Evolutionary conservation across 2,329 filamentous ascomycete species (phyloP).

Genomic region (Aurifilum marmelostoma): DNA sequence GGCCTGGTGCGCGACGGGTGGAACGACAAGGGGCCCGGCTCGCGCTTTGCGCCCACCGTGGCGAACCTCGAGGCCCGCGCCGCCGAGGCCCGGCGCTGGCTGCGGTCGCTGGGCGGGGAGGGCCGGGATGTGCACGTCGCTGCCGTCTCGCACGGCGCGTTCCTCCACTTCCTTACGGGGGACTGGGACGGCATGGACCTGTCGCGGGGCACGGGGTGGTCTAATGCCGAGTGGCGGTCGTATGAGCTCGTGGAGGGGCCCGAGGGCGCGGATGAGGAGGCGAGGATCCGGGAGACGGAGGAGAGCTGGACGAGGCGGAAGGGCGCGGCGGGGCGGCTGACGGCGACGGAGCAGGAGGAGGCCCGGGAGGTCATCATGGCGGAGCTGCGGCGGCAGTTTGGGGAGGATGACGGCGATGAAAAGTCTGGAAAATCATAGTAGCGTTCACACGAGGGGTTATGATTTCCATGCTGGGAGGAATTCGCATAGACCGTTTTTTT

Average conservation of each 20-base stretch:
- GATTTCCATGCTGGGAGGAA: background rate
- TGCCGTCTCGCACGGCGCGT: constrained; percentile 80
- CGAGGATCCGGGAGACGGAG: constrained; percentile 51
- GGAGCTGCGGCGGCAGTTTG: constrained; percentile 38
- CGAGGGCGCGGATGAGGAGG: constrained; percentile 52
- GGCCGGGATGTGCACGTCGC: constrained; percentile 60
- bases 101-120: constrained; percentile 52
- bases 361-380: constrained; percentile 44
- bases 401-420: background rate
- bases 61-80: constrained; percentile 64
- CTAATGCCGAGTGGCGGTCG: constrained; percentile 72
- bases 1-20: constrained; percentile 65
- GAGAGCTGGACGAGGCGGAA: constrained; percentile 51
- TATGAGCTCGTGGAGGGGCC: constrained; percentile 62
- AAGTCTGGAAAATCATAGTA: too few species aligned
- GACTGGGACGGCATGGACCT: constrained; percentile 70
- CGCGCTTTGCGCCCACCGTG: constrained; percentile 50
- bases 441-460: background rate
- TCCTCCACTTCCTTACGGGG: constrained; percentile 82
- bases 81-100: constrained; percentile 59
- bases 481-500: background rate
- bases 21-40: constrained; percentile 64
- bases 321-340: constrained; percentile 46
- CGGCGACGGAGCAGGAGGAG: constrained; percentile 50
- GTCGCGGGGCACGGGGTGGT: constrained; percentile 56